Percentiles rank a stretch among this genome's conserved stretches.
These are phyloP conservation scores for Coniochaeta pulveracea DNA, from an alignment of 2,329 filamentous ascomycete genomes.

Conservation along the genomic window DNA sequence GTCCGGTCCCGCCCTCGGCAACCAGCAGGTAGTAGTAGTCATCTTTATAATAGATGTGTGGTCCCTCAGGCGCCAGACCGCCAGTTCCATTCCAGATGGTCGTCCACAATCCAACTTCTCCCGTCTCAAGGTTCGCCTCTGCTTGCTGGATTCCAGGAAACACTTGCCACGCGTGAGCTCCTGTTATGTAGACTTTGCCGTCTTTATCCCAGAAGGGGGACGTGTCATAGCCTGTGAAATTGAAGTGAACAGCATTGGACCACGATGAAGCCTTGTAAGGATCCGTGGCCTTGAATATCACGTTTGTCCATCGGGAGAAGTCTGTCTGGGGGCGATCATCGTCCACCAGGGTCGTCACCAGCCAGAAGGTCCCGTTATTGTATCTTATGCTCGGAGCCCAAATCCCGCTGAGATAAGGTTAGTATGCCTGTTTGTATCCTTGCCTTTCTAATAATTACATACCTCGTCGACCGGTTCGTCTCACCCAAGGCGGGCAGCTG, in stretches of 20 bases:
- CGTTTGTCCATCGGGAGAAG: constrained; percentile 25
- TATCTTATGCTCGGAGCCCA: constrained; percentile 20
- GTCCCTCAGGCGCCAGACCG: constrained; percentile 34
- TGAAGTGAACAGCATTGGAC: constrained; percentile 35
- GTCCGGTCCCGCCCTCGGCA: constrained; percentile 39
- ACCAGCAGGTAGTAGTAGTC: constrained; percentile 41
- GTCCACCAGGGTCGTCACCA: constrained; percentile 20
- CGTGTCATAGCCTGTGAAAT: constrained; percentile 40
- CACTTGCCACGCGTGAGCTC: constrained; percentile 24
- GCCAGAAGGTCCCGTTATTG: constrained; percentile 18
- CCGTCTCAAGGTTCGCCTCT: constrained; percentile 26
- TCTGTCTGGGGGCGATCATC: constrained; percentile 22
- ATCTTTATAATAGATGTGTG: constrained; percentile 40
- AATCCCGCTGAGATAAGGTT: constrained; percentile 14
- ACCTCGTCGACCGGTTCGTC: constrained; percentile 20
- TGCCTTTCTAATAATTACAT: background rate
- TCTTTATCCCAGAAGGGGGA: constrained; percentile 45
- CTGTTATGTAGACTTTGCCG: constrained; percentile 38
- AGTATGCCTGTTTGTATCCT: background rate
- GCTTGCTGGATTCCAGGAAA: constrained; percentile 27
- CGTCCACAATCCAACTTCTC: constrained; percentile 23
- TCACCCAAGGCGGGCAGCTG: constrained; percentile 21
- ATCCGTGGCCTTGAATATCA: constrained; percentile 30
- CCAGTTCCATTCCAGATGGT: constrained; percentile 37
- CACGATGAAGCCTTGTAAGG: constrained; percentile 30